phyloP scores from a whole-genome alignment of 768 basidiomycete species.

The Wakefieldia striispora region DNA sequence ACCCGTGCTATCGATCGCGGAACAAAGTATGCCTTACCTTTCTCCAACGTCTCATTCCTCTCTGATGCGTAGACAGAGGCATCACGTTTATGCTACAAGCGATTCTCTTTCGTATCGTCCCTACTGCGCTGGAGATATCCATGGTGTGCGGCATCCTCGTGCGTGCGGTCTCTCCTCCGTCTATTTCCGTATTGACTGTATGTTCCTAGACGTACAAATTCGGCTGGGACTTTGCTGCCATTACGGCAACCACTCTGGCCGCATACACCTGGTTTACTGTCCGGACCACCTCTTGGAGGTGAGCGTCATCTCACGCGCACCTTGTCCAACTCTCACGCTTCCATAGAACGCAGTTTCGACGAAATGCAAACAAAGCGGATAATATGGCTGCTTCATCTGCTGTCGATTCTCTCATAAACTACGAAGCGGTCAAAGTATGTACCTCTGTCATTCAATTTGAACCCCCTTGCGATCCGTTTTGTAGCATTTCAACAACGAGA shows the following conservation, averaged over 20 bases:
- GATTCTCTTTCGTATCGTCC: slow-evolving; percentile 90
- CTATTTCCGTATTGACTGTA: background rate
- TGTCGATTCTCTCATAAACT: slow-evolving; percentile 96
- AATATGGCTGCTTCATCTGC: slow-evolving; percentile 93
- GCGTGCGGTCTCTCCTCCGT: slow-evolving; percentile 23
- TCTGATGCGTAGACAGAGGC: slow-evolving; percentile 52
- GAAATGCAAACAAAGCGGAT: slow-evolving; percentile 93
- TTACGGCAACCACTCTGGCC: slow-evolving; percentile 80
- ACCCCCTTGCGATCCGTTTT: background rate
- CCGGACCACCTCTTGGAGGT: slow-evolving; percentile 95
- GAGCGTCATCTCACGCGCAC: slow-evolving; percentile 9
- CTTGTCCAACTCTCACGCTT: background rate
- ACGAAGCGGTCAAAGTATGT: slow-evolving; percentile 93
- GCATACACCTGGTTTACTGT: slow-evolving; percentile 98
- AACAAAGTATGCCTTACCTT: slow-evolving; percentile 67
- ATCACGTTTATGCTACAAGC: slow-evolving; percentile 95
- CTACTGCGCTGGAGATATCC: slow-evolving; percentile 92
- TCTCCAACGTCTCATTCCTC: background rate
- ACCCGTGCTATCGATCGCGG: slow-evolving; percentile 97
- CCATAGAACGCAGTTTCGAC: slow-evolving; percentile 83
- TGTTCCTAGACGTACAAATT: slow-evolving; percentile 85
- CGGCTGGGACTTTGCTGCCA: slow-evolving; percentile 94
- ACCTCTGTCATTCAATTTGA: background rate
- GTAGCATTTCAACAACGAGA: slow-evolving; percentile 97
- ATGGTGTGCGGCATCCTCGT: slow-evolving; percentile 98